These are phyloP conservation scores for Venturia nashicola DNA, from an alignment of 2,329 filamentous ascomycete genomes.

Conservation along the genomic window DNA sequence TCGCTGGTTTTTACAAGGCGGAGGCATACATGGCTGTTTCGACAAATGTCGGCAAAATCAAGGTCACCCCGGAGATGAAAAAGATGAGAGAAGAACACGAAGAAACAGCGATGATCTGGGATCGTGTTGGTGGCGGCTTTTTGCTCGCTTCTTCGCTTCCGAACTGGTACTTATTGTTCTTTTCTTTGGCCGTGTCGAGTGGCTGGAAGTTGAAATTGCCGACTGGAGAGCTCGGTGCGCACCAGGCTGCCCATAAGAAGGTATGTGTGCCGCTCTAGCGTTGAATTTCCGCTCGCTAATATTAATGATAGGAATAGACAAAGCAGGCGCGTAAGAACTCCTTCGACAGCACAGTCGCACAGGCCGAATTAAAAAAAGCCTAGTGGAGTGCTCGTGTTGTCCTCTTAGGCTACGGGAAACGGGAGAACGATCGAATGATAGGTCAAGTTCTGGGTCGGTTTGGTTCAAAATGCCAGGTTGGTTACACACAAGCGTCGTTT, in stretches of 20 bases:
- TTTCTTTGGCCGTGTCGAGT: background rate
- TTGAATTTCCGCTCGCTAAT: background rate
- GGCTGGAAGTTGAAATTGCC: conserved; percentile 3
- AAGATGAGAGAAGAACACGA: background rate
- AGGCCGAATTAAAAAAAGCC: background rate
- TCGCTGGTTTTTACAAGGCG: background rate
- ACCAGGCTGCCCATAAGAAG: background rate
- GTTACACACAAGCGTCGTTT: background rate
- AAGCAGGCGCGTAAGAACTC: background rate
- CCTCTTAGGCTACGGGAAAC: background rate
- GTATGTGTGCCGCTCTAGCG: background rate
- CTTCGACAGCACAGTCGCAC: background rate
- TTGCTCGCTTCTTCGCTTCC: background rate
- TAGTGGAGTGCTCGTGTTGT: background rate
- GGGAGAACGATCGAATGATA: background rate
- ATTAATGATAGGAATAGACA: background rate
- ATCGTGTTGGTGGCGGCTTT: conserved; percentile 4
- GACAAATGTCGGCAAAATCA: background rate
- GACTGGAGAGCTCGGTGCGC: background rate
- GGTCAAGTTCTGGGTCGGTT: no score
- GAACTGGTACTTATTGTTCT: conserved; percentile 1
- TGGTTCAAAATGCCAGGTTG: background rate
- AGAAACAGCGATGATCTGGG: background rate
- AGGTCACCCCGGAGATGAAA: background rate
- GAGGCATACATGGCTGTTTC: conserved; percentile 1